Percentiles rank a stretch among this genome's conserved stretches.
phyloP scores from a whole-genome alignment of 2,329 filamentous ascomycete species.

The Allantophomopsis cytisporea region DNA sequence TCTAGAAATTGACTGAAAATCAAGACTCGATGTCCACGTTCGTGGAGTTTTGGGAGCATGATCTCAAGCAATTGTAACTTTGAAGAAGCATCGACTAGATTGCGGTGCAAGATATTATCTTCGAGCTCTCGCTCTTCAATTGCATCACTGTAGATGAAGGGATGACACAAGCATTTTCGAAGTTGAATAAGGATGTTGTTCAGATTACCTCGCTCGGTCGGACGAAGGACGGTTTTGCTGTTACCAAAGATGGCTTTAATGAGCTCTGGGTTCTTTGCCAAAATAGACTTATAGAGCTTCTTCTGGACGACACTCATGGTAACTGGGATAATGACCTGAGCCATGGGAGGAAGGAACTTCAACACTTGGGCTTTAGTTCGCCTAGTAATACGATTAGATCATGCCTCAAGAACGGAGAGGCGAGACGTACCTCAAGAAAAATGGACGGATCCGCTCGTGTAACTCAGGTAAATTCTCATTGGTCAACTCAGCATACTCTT shows the following conservation, averaged over 20 bases:
- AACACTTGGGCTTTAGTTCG: slow-evolving; percentile 86
- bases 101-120: slow-evolving; percentile 51
- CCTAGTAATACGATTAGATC: slow-evolving; percentile 19
- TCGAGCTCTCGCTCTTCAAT: slow-evolving; percentile 72
- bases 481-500: slow-evolving; percentile 63
- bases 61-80: slow-evolving; percentile 77
- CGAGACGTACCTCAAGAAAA: slow-evolving; percentile 34
- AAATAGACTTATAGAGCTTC: slow-evolving; percentile 85
- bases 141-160: slow-evolving; percentile 81
- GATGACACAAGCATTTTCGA: slow-evolving; percentile 87
- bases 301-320: slow-evolving; percentile 91
- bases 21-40: slow-evolving; percentile 77
- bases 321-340: slow-evolving; percentile 90
- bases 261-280: slow-evolving; percentile 79
- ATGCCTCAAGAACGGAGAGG: neutral
- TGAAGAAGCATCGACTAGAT: slow-evolving; percentile 80
- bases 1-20: slow-evolving; percentile 93
- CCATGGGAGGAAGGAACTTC: slow-evolving; percentile 84
- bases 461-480: slow-evolving; percentile 70
- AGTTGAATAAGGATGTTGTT: slow-evolving; percentile 96
- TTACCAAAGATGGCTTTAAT: slow-evolving; percentile 77
- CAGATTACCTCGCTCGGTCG: slow-evolving; percentile 62
- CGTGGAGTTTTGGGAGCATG: slow-evolving; percentile 76
- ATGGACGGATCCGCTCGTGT: slow-evolving; percentile 68
- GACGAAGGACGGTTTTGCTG: slow-evolving; percentile 40